Evolutionary conservation across 2,329 filamentous ascomycete genomes (phyloP).

Genomic region (Scedosporium dehoogii): DNA sequence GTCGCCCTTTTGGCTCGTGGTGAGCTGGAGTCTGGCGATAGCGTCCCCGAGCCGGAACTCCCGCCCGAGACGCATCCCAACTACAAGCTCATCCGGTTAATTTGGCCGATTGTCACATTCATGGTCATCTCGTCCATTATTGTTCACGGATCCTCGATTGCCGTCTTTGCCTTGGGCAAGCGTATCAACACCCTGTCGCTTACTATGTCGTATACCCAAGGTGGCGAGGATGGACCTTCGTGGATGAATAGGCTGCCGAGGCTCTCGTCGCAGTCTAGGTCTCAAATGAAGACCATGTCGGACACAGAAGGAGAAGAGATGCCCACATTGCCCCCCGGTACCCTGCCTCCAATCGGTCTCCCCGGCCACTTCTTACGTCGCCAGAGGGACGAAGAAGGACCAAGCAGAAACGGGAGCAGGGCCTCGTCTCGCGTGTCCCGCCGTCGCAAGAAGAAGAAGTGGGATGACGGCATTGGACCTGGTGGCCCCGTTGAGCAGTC

Average conservation of each 20-base stretch:
- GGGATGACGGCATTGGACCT: constrained; percentile 62
- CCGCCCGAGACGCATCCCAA: constrained; percentile 45
- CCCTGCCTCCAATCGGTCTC: constrained; percentile 60
- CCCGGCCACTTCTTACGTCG: constrained; percentile 72
- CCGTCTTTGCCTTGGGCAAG: constrained; percentile 94
- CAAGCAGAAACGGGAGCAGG: constrained; percentile 43
- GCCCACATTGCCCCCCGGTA: constrained; percentile 55
- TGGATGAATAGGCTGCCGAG: constrained; percentile 93
- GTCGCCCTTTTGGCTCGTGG: constrained; percentile 85
- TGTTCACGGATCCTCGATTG: constrained; percentile 95
- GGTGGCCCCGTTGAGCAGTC: constrained; percentile 86
- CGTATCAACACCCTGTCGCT: constrained; percentile 94
- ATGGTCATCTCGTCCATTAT: constrained; percentile 89
- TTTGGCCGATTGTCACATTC: constrained; percentile 95
- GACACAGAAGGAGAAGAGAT: constrained; percentile 62
- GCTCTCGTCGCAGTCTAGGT: constrained; percentile 58
- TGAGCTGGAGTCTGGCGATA: constrained; percentile 70
- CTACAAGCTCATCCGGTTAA: constrained; percentile 67
- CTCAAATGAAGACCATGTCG: constrained; percentile 76
- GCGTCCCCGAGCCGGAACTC: constrained; percentile 60
- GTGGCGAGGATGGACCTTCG: constrained; percentile 74
- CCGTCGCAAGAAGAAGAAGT: constrained; percentile 55
- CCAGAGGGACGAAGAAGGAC: constrained; percentile 65
- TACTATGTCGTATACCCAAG: constrained; percentile 92
- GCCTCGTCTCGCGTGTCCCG: constrained; percentile 50